Evolutionary conservation across 2,329 filamentous ascomycete genomes (phyloP), one percentile per base, ranked within the genome.

Genomic region (Talaromyces sp.): DNA sequence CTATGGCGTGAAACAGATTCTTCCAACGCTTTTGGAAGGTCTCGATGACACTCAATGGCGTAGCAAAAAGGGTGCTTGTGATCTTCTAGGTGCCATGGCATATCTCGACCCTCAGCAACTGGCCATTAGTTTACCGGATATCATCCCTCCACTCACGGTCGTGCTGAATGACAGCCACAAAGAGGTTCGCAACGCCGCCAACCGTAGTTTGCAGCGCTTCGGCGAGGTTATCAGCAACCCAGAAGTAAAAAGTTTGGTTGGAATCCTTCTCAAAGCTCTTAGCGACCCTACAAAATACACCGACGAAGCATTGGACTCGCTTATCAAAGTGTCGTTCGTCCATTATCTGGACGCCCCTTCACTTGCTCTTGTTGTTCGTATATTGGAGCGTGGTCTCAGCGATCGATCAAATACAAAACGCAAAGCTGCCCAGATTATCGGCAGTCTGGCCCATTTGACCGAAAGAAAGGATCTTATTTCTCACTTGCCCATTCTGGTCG

Each of bases 291-390:
- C 93, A 0, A 97, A 94, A 71, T 91, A 96, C 76, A 99, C 95
- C 0, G 93, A 99, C 68, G 89, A 95, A 64, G 94, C 94, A 15
- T 80, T 99, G 60, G 93, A 99, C 71, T 81, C 91, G 0, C 83
- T 99, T 59, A 97, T 99, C 78, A 97, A 96, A 77, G 89, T 99
- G n/a, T 91, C 91, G 51, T 99, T 99, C 70, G 87, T 97, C 13
- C 94, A 99, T 75, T 99, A 97, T 70, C 83, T 99, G n/a, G 94
- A 99, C 73, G 90, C 95, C 0, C 94, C 94, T 5, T 99, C 95
- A 2, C 80, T 99, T 66, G 94, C 94, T 19, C 83, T 99, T 55
- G 91, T 99, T 63, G 95, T 94, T 48, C 90, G 94, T 62, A 97
- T 99, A 65, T 80, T 99, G 36, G 92, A 99, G 75, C 89, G 95